phyloP scores from a whole-genome alignment of 1,139 yeast species.

The Yarrowia galli region DNA sequence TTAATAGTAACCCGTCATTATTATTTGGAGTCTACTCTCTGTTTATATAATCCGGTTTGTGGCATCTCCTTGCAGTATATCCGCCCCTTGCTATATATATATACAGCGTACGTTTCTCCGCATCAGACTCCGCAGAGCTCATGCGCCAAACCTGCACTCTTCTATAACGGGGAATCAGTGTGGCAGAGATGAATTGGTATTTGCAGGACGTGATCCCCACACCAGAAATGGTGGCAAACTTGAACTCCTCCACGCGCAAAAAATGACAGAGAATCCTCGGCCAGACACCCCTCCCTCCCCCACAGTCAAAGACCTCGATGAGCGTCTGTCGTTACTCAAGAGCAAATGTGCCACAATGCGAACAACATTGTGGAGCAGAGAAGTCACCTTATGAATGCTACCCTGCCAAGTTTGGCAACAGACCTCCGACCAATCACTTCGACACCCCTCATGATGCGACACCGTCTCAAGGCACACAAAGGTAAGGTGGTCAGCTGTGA shows the following conservation, averaged over 20 bases:
- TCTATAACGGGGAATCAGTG: conserved; percentile 23
- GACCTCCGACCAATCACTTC: conserved; percentile 5
- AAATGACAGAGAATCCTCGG: conserved; percentile 5
- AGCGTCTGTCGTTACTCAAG: not conserved
- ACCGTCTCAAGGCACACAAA: conserved; percentile 32
- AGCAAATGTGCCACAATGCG: not conserved
- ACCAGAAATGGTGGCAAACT: not conserved
- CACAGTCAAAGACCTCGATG: not conserved
- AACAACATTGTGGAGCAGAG: not conserved
- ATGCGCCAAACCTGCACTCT: conserved; percentile 7
- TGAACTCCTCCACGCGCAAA: not conserved
- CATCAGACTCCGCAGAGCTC: conserved; percentile 23
- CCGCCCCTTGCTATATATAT: not conserved
- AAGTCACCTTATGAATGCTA: conserved; percentile 20
- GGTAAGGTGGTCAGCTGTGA: conserved; percentile 33
- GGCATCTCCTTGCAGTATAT: not conserved
- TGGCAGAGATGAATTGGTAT: conserved; percentile 7
- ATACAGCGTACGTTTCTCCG: not conserved
- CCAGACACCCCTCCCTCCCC: conserved; percentile 22
- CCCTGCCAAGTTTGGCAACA: conserved; percentile 2
- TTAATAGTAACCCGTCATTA: not conserved
- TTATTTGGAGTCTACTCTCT: no score
- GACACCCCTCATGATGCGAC: not conserved
- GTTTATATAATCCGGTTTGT: not conserved
- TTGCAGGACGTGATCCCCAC: not conserved